Evolutionary conservation across 129 eudicot genomes (phyloP), one percentile per base, ranked within the genome.

Genomic region (Helichrysum umbraculigerum): DNA sequence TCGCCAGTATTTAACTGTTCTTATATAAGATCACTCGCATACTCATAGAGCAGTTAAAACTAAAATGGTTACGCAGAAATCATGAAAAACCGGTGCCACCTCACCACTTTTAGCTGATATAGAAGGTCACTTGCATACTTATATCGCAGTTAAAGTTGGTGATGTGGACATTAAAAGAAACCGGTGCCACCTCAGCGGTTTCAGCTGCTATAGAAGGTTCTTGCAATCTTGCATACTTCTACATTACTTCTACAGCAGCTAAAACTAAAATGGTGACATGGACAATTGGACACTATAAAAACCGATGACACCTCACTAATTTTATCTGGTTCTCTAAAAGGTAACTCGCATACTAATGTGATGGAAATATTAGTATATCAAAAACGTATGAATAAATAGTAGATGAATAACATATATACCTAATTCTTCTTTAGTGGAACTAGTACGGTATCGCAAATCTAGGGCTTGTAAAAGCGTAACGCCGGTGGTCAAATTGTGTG

Each of bases 371-470:
- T 25, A 25, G 28, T 0, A 25, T 25, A 25, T 25, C 28, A 25
- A 25, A 25, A 0, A 25, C 28, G 16, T 6, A 57, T 19, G 6
- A 57, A n/a, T 20, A 47, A 30, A 8, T 71, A 32, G 4, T 32
- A 14, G 33, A 52, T n/a, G 14, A 17, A 63, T 10, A 69, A 59
- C 30, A 47, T 5, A 30, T 9, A 6, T 37, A 89, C 98, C 96
- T 78, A 87, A 86, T 79, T 93, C 98, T 72, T 90, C 89, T 86
- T 90, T 85, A 10, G 96, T 90, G 4, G 97, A 86, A 58, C 73
- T 71, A 42, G 85, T 78, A 19, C 84, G 75, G 73, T 93, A 93
- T 5, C 98, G 81, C 16, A 82, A 29, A 71, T 83, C 79, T 34
- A 93, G 88, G 35, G 96, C 98, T 52, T 93, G 82, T 17, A 93